Percentiles rank a stretch among this genome's conserved stretches.
Evolutionary conservation across 2,329 filamentous ascomycete genomes (phyloP).

Genomic region (Huntiella savannae): DNA sequence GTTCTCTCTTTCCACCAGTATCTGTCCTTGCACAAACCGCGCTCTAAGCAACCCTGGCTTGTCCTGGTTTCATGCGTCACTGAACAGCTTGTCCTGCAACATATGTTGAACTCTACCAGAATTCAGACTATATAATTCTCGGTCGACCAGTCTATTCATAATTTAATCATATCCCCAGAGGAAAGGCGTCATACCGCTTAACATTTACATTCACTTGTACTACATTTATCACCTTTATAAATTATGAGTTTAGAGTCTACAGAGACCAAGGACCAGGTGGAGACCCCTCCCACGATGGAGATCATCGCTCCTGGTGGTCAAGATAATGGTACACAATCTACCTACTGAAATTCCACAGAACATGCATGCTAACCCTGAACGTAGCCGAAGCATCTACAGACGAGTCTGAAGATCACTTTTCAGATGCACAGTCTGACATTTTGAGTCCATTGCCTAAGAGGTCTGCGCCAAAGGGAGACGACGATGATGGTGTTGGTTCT

Average conservation of each 20-base stretch:
- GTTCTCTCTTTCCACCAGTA: too few species aligned
- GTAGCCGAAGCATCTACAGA: constrained; percentile 10
- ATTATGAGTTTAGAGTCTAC: too few species aligned
- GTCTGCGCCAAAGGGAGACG: constrained; percentile 30
- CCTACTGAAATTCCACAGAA: not conserved
- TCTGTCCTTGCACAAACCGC: not conserved
- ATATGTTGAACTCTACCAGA: too few species aligned
- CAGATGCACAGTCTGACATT: constrained; percentile 39
- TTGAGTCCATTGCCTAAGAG: constrained; percentile 22
- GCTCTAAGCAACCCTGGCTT: too few species aligned
- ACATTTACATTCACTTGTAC: too few species aligned
- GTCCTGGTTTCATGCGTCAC: not conserved
- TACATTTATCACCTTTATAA: too few species aligned
- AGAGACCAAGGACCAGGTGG: not conserved
- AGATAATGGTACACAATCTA: constrained; percentile 29
- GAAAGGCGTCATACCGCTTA: too few species aligned
- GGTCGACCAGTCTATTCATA: too few species aligned
- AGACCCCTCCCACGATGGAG: constrained; percentile 1
- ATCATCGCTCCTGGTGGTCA: constrained; percentile 37
- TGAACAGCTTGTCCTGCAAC: too few species aligned
- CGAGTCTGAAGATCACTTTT: constrained; percentile 52
- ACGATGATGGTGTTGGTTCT: not conserved
- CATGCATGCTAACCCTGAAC: not conserved
- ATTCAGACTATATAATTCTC: too few species aligned
- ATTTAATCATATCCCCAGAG: too few species aligned